Conservation (phyloP, 2,329 filamentous ascomycete species). For the Mycosphaerella arachidis region DNA sequence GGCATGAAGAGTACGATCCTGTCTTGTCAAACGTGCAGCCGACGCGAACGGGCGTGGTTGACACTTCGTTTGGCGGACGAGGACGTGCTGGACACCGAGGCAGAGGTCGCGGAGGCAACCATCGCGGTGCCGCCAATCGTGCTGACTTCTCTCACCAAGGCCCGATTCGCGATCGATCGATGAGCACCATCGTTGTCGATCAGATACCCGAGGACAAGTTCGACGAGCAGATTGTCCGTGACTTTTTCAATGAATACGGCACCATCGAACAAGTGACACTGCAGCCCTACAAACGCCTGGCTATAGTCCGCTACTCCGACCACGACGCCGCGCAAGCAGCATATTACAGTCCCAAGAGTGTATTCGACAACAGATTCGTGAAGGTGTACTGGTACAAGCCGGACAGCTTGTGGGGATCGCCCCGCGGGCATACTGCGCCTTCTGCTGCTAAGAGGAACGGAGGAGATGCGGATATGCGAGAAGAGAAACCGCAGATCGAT, state of each 20-base stretch:
- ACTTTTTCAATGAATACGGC: slow-evolving; percentile 71
- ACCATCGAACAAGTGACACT: slow-evolving; percentile 60
- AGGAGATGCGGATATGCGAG: slow-evolving; percentile 26
- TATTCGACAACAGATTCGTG: slow-evolving; percentile 82
- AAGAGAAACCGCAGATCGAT: slow-evolving; percentile 56
- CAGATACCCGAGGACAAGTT: slow-evolving; percentile 71
- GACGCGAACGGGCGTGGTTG: slow-evolving; percentile 18
- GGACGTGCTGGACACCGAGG: slow-evolving; percentile 38
- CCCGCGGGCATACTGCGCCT: not conserved
- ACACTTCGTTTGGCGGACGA: slow-evolving; percentile 30
- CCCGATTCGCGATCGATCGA: slow-evolving; percentile 57
- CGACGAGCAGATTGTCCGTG: slow-evolving; percentile 58
- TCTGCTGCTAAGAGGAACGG: slow-evolving; percentile 4
- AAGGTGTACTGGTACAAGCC: slow-evolving; percentile 74
- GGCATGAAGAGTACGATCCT: slow-evolving; percentile 52
- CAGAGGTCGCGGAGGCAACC: slow-evolving; percentile 30
- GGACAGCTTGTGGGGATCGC: slow-evolving; percentile 24
- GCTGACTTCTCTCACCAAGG: slow-evolving; percentile 62
- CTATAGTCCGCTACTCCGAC: slow-evolving; percentile 63
- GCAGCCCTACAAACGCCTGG: slow-evolving; percentile 62
- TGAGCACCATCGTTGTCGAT: slow-evolving; percentile 69
- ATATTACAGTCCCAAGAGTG: slow-evolving; percentile 70
- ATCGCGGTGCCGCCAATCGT: slow-evolving; percentile 37
- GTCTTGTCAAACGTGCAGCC: slow-evolving; percentile 34
- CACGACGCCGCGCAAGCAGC: slow-evolving; percentile 65